These are phyloP conservation scores for Venturia oleaginea DNA, from an alignment of 2,329 filamentous ascomycete species.

Conservation along the genomic window DNA sequence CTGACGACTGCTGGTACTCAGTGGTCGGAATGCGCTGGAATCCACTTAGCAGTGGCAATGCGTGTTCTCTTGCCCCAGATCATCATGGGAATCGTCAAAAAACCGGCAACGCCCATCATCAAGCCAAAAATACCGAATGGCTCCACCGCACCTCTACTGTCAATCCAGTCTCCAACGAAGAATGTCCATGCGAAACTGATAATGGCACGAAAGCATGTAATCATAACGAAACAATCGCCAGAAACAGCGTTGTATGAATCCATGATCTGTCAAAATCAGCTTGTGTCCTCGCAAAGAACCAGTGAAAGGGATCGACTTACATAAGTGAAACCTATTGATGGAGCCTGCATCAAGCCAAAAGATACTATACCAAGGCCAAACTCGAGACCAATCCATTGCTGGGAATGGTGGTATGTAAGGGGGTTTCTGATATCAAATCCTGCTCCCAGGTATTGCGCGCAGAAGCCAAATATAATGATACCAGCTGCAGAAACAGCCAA, in stretches of 20 bases:
- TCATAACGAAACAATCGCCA: slow-evolving; percentile 45
- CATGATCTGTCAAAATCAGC: slow-evolving; percentile 32
- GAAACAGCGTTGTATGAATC: slow-evolving; percentile 40
- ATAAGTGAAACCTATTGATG: slow-evolving; percentile 36
- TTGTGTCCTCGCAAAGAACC: no score
- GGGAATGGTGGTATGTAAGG: slow-evolving; percentile 2
- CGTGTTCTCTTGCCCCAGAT: slow-evolving; percentile 33
- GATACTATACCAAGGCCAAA: slow-evolving; percentile 33
- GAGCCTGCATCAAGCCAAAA: slow-evolving; percentile 34
- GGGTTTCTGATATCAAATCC: slow-evolving; percentile 6
- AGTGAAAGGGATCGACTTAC: slow-evolving; percentile 16
- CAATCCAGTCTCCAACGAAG: slow-evolving; percentile 43
- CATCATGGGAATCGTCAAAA: slow-evolving; percentile 29
- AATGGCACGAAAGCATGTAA: slow-evolving; percentile 40
- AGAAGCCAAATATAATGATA: slow-evolving; percentile 31
- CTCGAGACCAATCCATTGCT: slow-evolving; percentile 32
- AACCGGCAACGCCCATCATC: slow-evolving; percentile 40
- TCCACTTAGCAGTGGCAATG: slow-evolving; percentile 31
- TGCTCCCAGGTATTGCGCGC: slow-evolving; percentile 27
- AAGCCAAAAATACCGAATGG: slow-evolving; percentile 46
- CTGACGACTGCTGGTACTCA: slow-evolving; percentile 16
- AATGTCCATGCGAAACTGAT: slow-evolving; percentile 48
- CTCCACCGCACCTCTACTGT: slow-evolving; percentile 33
- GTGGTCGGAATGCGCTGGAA: slow-evolving; percentile 16
- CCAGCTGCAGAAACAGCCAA: slow-evolving; percentile 31